Evolutionary conservation across 768 basidiomycete species (phyloP), one percentile per base, ranked within the genome.

Genomic region (Boletus eberwhitei): DNA sequence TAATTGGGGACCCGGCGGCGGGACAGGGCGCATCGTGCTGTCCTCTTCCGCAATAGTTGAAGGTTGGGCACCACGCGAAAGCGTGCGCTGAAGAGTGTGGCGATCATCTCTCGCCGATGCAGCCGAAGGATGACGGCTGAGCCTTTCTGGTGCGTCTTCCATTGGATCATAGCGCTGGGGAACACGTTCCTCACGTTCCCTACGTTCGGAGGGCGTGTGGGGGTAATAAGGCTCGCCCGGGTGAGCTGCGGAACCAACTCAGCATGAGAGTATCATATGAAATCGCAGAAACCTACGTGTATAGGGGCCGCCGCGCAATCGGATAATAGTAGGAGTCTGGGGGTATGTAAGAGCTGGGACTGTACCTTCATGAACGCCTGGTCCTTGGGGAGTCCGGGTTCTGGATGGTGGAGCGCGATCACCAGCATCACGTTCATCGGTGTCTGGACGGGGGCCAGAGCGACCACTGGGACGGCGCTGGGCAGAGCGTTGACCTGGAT

Each of bases 311-410:
- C 60, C 57, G 16, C 62, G 68, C 35, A 70, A 36, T 51, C 67
- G 65, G 21, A 71, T 71, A 26, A 71, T 63, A 9, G 69, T 71
- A 21, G 69, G 69, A 12, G 59, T 53, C 6, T 59, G 57, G 14
- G 35, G 45, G 17, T 48, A 53, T 8, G 58, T 48, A 43, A 14
- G 40, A 29, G 46, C 22, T 17, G 35, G 31, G 8, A 16, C 36
- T 26, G 42, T 21, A 13, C 59, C 61, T 26, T 39, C 57, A 13
- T 65, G 65, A 19, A 34, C 32, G 31, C 50, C 58, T 32, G 58
- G 58, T 36, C 54, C 52, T 29, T 45, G 56, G 16, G 31, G 16
- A 5, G 57, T 22, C 35, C 61, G 59, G 13, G 45, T 5, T 24
- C 46, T 57, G 29, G 61, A 55, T 21, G 57, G 52, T 51, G 37